Conservation (phyloP, 1,284 basidiomycete genomes). For the Marasmius sp. region DNA sequence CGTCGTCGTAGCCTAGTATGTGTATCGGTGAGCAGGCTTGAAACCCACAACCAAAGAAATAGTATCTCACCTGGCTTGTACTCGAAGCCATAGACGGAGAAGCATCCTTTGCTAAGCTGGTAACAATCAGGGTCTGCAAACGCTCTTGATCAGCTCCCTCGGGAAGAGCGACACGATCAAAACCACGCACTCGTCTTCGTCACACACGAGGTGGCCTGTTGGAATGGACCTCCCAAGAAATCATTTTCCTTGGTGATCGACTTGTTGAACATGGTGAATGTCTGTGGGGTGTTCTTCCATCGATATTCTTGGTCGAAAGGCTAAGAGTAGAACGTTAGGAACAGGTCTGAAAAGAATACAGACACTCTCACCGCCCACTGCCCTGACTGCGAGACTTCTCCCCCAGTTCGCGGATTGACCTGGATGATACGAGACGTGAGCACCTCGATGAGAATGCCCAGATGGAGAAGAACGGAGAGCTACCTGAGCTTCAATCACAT, state of each 20-base stretch:
- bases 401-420: conserved; percentile 16
- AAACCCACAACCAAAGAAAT: neutral
- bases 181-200: conserved; percentile 6
- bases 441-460: conserved; percentile 9
- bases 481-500: conserved; percentile 73
- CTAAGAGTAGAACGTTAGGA: conserved; percentile 11
- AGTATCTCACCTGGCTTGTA: conserved; percentile 6
- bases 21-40: neutral
- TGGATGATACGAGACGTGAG: neutral
- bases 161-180: neutral
- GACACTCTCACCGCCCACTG: conserved; percentile 54
- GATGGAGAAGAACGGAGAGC: conserved; percentile 14
- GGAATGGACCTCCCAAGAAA: conserved; percentile 43
- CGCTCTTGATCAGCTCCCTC: conserved; percentile 26
- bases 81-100: conserved; percentile 49
- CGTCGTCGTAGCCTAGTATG: conserved; percentile 22
- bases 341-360: neutral
- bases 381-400: conserved; percentile 58
- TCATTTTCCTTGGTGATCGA: conserved; percentile 33
- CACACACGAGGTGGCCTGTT: conserved; percentile 45
- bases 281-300: conserved; percentile 43
- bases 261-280: conserved; percentile 43
- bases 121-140: conserved; percentile 52
- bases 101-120: conserved; percentile 44
- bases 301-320: conserved; percentile 50